Evolutionary conservation across 1,139 yeast genomes (phyloP).

Genomic region (Yamadazyma kanchanaburiensis): DNA sequence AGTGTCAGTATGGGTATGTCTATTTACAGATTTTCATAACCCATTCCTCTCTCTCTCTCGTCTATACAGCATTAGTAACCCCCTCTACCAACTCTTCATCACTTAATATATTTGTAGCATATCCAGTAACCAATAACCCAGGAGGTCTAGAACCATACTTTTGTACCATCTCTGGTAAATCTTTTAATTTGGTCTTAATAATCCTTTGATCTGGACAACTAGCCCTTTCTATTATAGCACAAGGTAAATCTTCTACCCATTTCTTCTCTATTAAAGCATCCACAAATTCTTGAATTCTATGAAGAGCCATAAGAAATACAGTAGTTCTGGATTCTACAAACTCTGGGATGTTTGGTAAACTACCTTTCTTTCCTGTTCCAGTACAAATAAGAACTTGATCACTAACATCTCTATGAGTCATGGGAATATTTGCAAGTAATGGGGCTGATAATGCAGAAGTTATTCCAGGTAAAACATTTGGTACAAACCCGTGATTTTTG

Average conservation of each 20-base stretch:
- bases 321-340: conserved; percentile 74
- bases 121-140: conserved; percentile 81
- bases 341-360: conserved; percentile 74
- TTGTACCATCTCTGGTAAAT: conserved; percentile 71
- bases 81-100: conserved; percentile 6
- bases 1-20: not conserved
- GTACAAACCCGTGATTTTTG: conserved; percentile 60
- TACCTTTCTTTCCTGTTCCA: conserved; percentile 91
- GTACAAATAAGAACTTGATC: conserved; percentile 93
- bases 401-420: conserved; percentile 89
- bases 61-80: conserved; percentile 5
- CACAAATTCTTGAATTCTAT: conserved; percentile 69
- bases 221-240: conserved; percentile 86
- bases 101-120: conserved; percentile 31
- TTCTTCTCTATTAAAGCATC: conserved; percentile 50
- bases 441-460: conserved; percentile 92
- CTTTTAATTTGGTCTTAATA: conserved; percentile 65
- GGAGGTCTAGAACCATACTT: conserved; percentile 92
- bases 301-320: conserved; percentile 87
- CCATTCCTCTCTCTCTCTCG: not conserved
- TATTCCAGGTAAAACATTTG: conserved; percentile 80
- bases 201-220: conserved; percentile 92
- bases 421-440: conserved; percentile 79
- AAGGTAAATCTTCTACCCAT: conserved; percentile 76
- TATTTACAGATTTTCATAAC: not conserved